phyloP scores from a whole-genome alignment of 2,329 filamentous ascomycete species.

The Xylaria sp. region DNA sequence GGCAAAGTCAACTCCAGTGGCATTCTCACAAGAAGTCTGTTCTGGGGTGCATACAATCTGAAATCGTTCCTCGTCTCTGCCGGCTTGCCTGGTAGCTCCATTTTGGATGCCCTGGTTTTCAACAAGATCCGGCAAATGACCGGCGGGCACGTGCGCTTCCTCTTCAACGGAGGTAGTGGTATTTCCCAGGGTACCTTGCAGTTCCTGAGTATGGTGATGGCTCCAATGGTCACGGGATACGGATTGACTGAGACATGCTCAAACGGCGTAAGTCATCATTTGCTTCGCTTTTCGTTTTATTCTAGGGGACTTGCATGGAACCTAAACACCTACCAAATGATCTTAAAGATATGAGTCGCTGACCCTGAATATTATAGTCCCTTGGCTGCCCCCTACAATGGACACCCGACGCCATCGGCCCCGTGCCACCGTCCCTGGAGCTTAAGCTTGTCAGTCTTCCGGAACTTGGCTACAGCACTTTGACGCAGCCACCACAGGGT shows the following conservation, averaged over 20 bases:
- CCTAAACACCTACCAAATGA: background rate
- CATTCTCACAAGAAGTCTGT: slow-evolving; percentile 67
- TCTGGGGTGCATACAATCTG: slow-evolving; percentile 60
- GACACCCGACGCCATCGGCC: slow-evolving; percentile 71
- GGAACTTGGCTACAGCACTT: slow-evolving; percentile 78
- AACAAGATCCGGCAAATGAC: slow-evolving; percentile 87
- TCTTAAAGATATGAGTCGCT: background rate
- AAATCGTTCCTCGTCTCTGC: slow-evolving; percentile 55
- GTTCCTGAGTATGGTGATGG: slow-evolving; percentile 87
- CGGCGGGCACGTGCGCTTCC: slow-evolving; percentile 79
- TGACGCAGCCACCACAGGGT: slow-evolving; percentile 74
- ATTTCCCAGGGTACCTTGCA: slow-evolving; percentile 81
- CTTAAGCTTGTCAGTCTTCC: slow-evolving; percentile 87
- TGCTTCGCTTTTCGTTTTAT: background rate
- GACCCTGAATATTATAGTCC: slow-evolving; percentile 33
- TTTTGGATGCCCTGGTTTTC: slow-evolving; percentile 83
- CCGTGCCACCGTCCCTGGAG: slow-evolving; percentile 71
- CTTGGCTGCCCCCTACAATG: slow-evolving; percentile 80
- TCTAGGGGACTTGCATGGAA: background rate
- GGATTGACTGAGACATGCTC: slow-evolving; percentile 90
- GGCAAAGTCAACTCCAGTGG: slow-evolving; percentile 68
- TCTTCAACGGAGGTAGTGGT: slow-evolving; percentile 90
- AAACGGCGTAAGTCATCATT: slow-evolving; percentile 51
- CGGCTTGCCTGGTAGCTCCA: slow-evolving; percentile 58
- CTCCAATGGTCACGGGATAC: slow-evolving; percentile 91